Conservation (phyloP, 2,329 filamentous ascomycete genomes). For the Teratosphaeria pseudoeucalypti region DNA sequence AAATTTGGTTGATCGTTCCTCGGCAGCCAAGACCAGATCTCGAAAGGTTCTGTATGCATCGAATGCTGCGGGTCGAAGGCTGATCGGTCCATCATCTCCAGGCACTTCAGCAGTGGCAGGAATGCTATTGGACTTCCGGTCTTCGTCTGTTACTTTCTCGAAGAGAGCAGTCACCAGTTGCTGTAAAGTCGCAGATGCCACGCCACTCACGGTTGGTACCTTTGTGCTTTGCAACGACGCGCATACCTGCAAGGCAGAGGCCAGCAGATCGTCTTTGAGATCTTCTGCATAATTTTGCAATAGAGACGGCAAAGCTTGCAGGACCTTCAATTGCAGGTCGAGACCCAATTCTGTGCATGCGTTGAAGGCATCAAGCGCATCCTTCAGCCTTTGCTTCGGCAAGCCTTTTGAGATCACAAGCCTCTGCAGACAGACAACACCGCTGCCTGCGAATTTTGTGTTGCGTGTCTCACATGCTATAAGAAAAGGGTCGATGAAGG, state of each 20-base stretch:
- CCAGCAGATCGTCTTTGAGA: constrained; percentile 69
- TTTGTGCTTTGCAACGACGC: constrained; percentile 85
- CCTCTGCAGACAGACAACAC: constrained; percentile 78
- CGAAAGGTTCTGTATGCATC: constrained; percentile 84
- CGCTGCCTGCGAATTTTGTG: constrained; percentile 78
- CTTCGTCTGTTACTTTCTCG: constrained; percentile 77
- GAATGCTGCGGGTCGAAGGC: constrained; percentile 64
- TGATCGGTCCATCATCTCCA: constrained; percentile 52
- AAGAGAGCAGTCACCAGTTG: constrained; percentile 88
- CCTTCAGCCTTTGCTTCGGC: constrained; percentile 66
- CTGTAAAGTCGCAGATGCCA: constrained; percentile 89
- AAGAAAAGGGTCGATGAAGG: constrained; percentile 88
- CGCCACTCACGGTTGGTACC: constrained; percentile 87
- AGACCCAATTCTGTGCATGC: constrained; percentile 64
- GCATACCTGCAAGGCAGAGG: constrained; percentile 78
- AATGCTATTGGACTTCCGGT: constrained; percentile 50
- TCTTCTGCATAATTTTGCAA: constrained; percentile 82
- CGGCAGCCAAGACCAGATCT: constrained; percentile 78
- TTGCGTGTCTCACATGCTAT: constrained; percentile 86
- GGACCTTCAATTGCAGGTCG: constrained; percentile 90
- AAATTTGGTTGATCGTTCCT: constrained; percentile 73
- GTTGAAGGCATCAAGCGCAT: constrained; percentile 78
- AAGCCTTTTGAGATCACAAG: constrained; percentile 75
- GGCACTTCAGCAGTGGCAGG: constrained; percentile 53
- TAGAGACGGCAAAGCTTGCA: constrained; percentile 81